Evolutionary conservation across 306 rosid species (phyloP).

Genomic region (Hippophae gyantsensis): DNA sequence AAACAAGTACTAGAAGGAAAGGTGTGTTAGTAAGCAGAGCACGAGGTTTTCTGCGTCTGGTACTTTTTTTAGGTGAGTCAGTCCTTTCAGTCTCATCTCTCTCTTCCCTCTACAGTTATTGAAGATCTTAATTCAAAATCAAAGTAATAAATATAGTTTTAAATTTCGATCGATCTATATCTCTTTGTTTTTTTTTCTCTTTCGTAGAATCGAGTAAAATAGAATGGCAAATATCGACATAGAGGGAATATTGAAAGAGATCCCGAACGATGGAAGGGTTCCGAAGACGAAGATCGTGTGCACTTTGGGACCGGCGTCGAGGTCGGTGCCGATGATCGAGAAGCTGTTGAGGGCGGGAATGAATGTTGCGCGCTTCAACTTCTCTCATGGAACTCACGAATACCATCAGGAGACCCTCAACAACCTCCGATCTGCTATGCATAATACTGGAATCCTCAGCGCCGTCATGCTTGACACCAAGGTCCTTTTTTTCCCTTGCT

Average conservation of each 20-base stretch:
- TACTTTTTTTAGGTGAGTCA: too few species aligned
- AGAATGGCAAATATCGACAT: slow-evolving; percentile 72
- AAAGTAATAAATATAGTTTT: too few species aligned
- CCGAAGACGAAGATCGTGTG: slow-evolving; percentile 91
- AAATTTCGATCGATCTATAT: too few species aligned
- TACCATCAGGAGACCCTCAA: slow-evolving; percentile 85
- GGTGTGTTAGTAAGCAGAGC: too few species aligned
- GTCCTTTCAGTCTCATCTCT: too few species aligned
- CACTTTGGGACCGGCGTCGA: slow-evolving; percentile 82
- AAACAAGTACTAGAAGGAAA: too few species aligned
- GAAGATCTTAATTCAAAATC: too few species aligned
- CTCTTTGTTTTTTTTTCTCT: too few species aligned
- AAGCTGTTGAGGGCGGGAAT: slow-evolving; percentile 86
- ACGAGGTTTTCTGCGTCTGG: too few species aligned
- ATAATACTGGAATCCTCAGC: slow-evolving; percentile 62
- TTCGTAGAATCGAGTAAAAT: neutral
- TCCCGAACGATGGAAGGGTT: slow-evolving; percentile 59
- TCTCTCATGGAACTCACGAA: slow-evolving; percentile 85
- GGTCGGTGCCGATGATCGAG: slow-evolving; percentile 66
- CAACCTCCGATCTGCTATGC: slow-evolving; percentile 80
- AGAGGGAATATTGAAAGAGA: slow-evolving; percentile 67
- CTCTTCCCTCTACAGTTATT: too few species aligned
- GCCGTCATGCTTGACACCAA: slow-evolving; percentile 96
- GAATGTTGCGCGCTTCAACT: slow-evolving; percentile 94
- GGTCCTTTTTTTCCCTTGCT: slow-evolving; percentile 21